Evolutionary conservation across 495 filamentous ascomycete species (phyloP), one percentile per base, ranked within the genome.

Genomic region (Podospora sp.): DNA sequence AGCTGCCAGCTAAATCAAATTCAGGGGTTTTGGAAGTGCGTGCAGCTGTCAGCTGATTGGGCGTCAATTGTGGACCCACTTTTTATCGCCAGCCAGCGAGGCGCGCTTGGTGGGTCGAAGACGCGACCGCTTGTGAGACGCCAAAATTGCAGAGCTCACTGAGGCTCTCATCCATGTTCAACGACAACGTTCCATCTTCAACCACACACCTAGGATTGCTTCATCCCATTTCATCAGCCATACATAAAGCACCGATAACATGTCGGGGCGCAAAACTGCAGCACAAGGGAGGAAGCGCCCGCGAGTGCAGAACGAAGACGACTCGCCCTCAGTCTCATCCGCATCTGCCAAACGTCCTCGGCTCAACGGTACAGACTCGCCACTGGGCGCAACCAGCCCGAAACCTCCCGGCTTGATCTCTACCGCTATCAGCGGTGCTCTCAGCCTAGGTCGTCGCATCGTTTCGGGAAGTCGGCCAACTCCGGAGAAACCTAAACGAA

Each of bases 291-390:
- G 58, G 16, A 74, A 76, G 61, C 66, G 74, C 14, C 29, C 56
- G 29, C 65, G 69, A 35, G 25, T 63, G 20, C 68, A 63, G 36
- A 64, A 59, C 35, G 69, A 68, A 14, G 67, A 72, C 11, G 64
- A 72, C 14, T 65, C 69, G 57, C 50, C 64, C 18, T 52, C 66
- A 20, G 27, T 72, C 5, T 67, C 71, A 8, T 68, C 71, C 12
- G 65, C 71, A 8, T 26, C 68, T 72, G 61, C 71, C 33, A 80
- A 82, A 62, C 74, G 71, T 63, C 77, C 72, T 18, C 77, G 78
- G 12, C 59, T 76, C 6, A 72, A 76, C 11, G 36, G 55, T 16
- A 27, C 62, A 27, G 33, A 59, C 2, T 20, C 72, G 7, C 62
- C 73, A 0, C 29, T 68, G 18, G 66, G 68, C 1, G 36, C 46